Conservation (phyloP, 2,329 filamentous ascomycete genomes). For the Aaosphaeria pasadenensis region DNA sequence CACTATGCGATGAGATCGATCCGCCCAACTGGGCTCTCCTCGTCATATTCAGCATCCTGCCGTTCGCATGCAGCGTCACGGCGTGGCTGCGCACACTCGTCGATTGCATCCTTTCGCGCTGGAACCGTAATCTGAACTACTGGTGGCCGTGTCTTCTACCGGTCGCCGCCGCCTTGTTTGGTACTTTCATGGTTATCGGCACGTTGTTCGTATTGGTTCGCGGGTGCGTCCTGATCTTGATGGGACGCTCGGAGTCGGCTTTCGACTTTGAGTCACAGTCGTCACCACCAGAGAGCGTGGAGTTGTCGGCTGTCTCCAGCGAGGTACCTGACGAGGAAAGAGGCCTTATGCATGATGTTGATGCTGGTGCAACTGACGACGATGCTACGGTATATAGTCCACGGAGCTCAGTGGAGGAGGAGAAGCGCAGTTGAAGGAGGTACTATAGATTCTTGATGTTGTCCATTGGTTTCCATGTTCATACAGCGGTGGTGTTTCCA, state of each 20-base stretch:
- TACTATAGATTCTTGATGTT: no score
- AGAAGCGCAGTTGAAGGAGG: background rate
- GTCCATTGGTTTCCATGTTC: no score
- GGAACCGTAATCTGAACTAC: slow-evolving; percentile 4
- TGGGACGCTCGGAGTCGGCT: slow-evolving; percentile 4
- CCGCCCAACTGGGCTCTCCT: slow-evolving; percentile 9
- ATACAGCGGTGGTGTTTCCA: no score
- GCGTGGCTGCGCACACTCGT: slow-evolving; percentile 9
- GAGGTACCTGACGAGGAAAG: slow-evolving; percentile 5
- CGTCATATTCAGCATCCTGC: slow-evolving; percentile 10
- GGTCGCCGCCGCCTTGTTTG: background rate
- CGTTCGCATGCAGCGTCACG: slow-evolving; percentile 8
- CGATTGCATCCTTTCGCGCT: slow-evolving; percentile 12
- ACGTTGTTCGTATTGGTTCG: background rate
- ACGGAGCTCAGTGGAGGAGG: background rate
- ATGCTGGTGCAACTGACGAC: slow-evolving; percentile 1
- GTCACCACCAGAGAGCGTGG: background rate
- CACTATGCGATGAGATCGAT: background rate
- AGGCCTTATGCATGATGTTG: slow-evolving; percentile 6
- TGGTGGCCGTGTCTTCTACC: slow-evolving; percentile 11
- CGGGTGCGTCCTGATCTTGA: slow-evolving; percentile 5
- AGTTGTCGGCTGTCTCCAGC: no score
- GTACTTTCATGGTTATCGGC: no score
- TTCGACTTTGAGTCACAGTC: slow-evolving; percentile 9
- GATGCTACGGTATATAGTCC: slow-evolving; percentile 5